Evolutionary conservation across 192 early-diverging fungal species (phyloP).

Genomic region (Backusella circina): DNA sequence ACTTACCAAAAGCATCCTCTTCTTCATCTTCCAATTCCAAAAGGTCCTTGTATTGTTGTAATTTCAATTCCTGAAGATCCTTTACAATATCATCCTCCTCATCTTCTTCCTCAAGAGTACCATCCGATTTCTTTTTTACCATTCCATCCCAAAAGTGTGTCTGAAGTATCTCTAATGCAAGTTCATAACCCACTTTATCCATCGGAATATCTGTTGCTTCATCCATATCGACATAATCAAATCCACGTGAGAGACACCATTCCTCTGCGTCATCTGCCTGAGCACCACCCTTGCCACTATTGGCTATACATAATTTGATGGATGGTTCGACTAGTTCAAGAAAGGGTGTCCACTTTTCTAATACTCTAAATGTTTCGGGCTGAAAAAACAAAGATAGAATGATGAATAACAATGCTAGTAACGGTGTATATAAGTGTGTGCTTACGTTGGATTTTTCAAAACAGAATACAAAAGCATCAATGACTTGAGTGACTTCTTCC

Average conservation of each 20-base stretch:
- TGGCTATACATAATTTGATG: constrained; percentile 51
- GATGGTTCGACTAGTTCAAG: constrained; percentile 48
- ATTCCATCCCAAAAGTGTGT: constrained; percentile 68
- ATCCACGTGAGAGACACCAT: constrained; percentile 59
- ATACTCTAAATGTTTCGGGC: constrained; percentile 52
- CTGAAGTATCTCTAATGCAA: constrained; percentile 58
- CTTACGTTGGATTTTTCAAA: constrained; percentile 54
- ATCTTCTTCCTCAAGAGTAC: background rate
- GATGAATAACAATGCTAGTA: no score
- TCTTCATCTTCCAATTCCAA: constrained; percentile 7
- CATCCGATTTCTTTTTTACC: constrained; percentile 24
- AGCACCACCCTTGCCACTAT: background rate
- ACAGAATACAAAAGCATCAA: constrained; percentile 64
- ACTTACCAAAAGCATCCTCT: constrained; percentile 16
- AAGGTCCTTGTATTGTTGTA: background rate
- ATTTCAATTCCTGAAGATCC: background rate
- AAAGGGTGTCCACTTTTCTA: constrained; percentile 54
- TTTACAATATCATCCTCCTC: background rate
- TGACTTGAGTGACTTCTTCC: constrained; percentile 41
- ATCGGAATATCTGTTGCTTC: constrained; percentile 5
- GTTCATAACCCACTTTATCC: constrained; percentile 47
- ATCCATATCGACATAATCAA: constrained; percentile 63
- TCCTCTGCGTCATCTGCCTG: constrained; percentile 33
- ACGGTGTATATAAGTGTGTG: background rate
- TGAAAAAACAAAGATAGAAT: constrained; percentile 2